Conservation (phyloP, 495 filamentous ascomycete genomes). For the Lasiosphaeriaceae sp. region DNA sequence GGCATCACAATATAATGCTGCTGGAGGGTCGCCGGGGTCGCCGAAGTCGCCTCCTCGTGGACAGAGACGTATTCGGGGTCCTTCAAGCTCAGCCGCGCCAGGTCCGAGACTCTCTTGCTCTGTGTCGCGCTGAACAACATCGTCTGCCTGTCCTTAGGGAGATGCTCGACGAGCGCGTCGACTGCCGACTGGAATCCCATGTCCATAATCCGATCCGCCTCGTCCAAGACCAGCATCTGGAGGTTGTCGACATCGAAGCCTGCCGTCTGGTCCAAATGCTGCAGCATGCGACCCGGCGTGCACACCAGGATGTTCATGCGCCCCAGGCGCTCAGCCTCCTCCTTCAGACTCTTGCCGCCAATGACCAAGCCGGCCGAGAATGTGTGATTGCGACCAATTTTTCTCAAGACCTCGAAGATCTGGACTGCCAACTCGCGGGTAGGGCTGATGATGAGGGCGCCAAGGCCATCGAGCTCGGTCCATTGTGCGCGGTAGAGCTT, state of each 20-base stretch:
- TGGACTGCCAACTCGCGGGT: constrained; percentile 94
- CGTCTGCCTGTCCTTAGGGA: constrained; percentile 84
- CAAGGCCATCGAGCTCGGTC: constrained; percentile 86
- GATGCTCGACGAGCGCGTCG: constrained; percentile 89
- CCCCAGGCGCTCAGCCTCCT: constrained; percentile 80
- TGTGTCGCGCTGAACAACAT: constrained; percentile 95
- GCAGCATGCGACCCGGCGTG: constrained; percentile 90
- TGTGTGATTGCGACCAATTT: constrained; percentile 81
- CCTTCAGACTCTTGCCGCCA: constrained; percentile 85
- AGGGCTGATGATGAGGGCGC: constrained; percentile 88
- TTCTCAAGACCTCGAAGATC: constrained; percentile 92
- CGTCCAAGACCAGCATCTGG: constrained; percentile 90
- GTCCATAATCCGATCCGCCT: constrained; percentile 95
- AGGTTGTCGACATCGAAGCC: constrained; percentile 85
- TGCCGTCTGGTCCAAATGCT: constrained; percentile 93
- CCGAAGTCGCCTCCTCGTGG: constrained; percentile 74
- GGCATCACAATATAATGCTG: constrained; percentile 89
- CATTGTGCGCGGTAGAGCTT: constrained; percentile 89
- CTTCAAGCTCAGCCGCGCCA: constrained; percentile 80
- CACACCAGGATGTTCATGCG: constrained; percentile 98
- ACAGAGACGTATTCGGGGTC: constrained; percentile 95
- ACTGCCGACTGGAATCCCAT: constrained; percentile 93
- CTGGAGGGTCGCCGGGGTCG: constrained; percentile 79
- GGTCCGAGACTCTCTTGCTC: constrained; percentile 86
- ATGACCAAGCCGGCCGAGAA: constrained; percentile 95